These are phyloP conservation scores for Cyberlindnera euphorbiiphila DNA, from an alignment of 805 yeast species.

Conservation along the genomic window DNA sequence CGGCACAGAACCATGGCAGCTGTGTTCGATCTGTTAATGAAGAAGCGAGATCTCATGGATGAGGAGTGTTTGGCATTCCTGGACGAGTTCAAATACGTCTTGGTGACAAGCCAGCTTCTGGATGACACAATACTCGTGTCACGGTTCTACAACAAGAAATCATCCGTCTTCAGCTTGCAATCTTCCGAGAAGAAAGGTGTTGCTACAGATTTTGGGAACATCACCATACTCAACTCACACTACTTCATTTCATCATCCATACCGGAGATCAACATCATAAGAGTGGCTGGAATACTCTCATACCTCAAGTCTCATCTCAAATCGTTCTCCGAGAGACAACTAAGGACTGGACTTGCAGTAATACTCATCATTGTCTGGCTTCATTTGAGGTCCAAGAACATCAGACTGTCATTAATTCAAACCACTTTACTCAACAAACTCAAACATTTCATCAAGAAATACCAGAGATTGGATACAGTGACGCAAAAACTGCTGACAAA, in stretches of 20 bases:
- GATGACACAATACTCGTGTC: slow-evolving; percentile 35
- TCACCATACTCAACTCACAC: background rate
- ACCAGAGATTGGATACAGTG: slow-evolving; percentile 28
- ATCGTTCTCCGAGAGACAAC: slow-evolving; percentile 3
- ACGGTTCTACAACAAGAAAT: slow-evolving; percentile 20
- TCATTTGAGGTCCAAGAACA: slow-evolving; percentile 5
- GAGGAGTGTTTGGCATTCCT: slow-evolving; percentile 29
- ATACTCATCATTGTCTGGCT: slow-evolving; percentile 9
- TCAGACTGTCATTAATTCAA: slow-evolving; percentile 11
- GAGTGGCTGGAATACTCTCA: slow-evolving; percentile 1
- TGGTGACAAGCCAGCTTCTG: slow-evolving; percentile 46
- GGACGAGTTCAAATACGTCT: slow-evolving; percentile 48
- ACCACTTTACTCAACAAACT: slow-evolving; percentile 16
- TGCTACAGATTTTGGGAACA: slow-evolving; percentile 5
- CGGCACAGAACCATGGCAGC: slow-evolving; percentile 5
- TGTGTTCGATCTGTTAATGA: slow-evolving; percentile 2
- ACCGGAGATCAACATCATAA: slow-evolving; percentile 1
- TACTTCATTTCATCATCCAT: slow-evolving; percentile 4
- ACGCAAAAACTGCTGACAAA: slow-evolving; percentile 27
- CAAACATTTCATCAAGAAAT: slow-evolving; percentile 16
- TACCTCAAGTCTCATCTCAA: background rate
- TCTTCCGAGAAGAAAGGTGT: slow-evolving; percentile 1
- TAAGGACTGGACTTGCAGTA: slow-evolving; percentile 2
- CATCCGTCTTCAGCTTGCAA: slow-evolving; percentile 7
- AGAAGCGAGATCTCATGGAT: slow-evolving; percentile 7